phyloP scores from a whole-genome alignment of 768 basidiomycete genomes.

The Gyrodon lividus region DNA sequence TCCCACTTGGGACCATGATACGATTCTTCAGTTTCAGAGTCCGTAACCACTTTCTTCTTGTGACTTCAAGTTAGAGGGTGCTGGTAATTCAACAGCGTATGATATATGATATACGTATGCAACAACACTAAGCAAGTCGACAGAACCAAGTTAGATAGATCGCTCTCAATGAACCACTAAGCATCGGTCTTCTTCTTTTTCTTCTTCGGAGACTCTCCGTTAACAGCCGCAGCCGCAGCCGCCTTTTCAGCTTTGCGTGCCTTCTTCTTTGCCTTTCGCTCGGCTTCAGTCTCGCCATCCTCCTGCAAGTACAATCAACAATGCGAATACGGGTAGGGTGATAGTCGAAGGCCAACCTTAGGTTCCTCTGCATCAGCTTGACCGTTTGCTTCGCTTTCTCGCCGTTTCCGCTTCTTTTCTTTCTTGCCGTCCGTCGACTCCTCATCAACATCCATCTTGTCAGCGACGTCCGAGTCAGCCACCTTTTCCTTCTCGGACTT shows the following conservation, averaged over 20 bases:
- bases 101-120: background rate
- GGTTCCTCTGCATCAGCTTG: conserved; percentile 37
- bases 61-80: background rate
- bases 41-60: too few species aligned
- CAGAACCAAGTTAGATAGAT: background rate
- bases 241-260: conserved; percentile 78
- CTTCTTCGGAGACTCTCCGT: conserved; percentile 45
- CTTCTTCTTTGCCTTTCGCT: conserved; percentile 78
- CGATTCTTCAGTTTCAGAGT: too few species aligned
- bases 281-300: conserved; percentile 73
- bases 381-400: conserved; percentile 53
- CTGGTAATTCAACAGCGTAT: background rate
- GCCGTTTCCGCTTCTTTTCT: conserved; percentile 47
- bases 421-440: conserved; percentile 39
- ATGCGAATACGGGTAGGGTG: conserved; percentile 1
- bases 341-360: conserved; percentile 38
- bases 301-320: conserved; percentile 27
- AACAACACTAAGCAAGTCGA: background rate
- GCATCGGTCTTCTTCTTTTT: conserved; percentile 39
- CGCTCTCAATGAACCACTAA: conserved; percentile 20
- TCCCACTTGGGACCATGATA: too few species aligned
- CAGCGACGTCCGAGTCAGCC: conserved; percentile 33
- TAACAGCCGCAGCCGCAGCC: conserved; percentile 41
- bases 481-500: conserved; percentile 52
- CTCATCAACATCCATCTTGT: conserved; percentile 47